Conservation (phyloP, 306 rosid genomes). For the Cyamopsis tetragonoloba region DNA sequence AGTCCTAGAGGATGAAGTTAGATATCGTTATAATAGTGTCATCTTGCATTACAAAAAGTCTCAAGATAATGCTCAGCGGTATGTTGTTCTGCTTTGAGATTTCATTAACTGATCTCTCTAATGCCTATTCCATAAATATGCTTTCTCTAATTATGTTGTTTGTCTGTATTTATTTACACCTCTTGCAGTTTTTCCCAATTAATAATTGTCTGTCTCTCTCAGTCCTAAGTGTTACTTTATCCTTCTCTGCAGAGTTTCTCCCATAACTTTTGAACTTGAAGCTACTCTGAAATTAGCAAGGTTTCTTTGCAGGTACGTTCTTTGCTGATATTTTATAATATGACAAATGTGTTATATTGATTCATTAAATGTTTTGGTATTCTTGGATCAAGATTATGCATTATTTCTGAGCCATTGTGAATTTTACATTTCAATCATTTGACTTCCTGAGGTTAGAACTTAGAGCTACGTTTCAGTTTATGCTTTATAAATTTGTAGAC, state of each 20-base stretch:
- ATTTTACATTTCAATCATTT: conserved; percentile 1
- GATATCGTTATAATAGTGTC: conserved; percentile 71
- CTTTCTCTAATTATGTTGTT: conserved; percentile 11
- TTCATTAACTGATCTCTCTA: conserved; percentile 4
- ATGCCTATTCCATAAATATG: neutral
- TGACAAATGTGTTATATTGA: conserved; percentile 1
- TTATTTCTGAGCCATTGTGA: neutral
- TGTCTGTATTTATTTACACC: conserved; percentile 7
- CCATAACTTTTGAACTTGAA: conserved; percentile 94
- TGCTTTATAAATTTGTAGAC: conserved; percentile 6
- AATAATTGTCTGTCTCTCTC: neutral
- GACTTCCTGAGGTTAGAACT: conserved; percentile 18
- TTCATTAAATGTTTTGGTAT: conserved; percentile 4
- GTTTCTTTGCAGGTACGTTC: conserved; percentile 81
- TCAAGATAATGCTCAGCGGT: conserved; percentile 93
- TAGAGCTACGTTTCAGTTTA: conserved; percentile 12
- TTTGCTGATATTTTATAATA: conserved; percentile 18
- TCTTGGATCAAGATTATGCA: conserved; percentile 2
- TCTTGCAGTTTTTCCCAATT: conserved; percentile 13
- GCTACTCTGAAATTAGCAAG: conserved; percentile 95
- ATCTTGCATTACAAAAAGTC: conserved; percentile 85
- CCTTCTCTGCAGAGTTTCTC: conserved; percentile 83
- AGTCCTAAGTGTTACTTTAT: conserved; percentile 12
- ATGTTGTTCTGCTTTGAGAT: conserved; percentile 20
- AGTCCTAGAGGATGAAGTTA: conserved; percentile 73